These are phyloP conservation scores for Aspergillus bertholletiae DNA, from an alignment of 495 filamentous ascomycete species.

Conservation along the genomic window DNA sequence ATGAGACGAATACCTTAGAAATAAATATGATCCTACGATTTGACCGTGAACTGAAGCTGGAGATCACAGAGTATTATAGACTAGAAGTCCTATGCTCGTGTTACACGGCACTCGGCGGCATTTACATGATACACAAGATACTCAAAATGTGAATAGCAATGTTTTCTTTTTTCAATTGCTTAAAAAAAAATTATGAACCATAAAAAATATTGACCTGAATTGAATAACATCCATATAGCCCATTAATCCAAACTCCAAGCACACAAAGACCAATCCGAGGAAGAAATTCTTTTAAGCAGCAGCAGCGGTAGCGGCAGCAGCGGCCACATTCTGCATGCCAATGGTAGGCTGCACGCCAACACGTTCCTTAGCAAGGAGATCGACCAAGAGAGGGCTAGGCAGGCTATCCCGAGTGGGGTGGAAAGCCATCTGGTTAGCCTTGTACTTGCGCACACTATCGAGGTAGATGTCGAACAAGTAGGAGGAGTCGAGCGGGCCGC, in stretches of 20 bases:
- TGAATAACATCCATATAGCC: not conserved
- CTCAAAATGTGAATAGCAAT: not conserved
- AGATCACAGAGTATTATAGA: no score
- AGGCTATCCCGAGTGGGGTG: conserved; percentile 67
- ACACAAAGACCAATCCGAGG: conserved; percentile 9
- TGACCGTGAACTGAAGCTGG: no score
- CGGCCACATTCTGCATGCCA: conserved; percentile 49
- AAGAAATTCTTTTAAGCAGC: conserved; percentile 17
- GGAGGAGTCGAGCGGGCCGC: conserved; percentile 86
- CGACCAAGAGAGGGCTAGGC: conserved; percentile 81
- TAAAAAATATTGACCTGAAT: conserved; percentile 5
- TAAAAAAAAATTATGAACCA: not conserved
- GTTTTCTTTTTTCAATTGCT: not conserved
- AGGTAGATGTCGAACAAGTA: conserved; percentile 97
- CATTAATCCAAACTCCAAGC: conserved; percentile 14
- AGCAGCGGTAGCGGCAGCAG: conserved; percentile 31
- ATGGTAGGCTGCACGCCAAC: conserved; percentile 78
- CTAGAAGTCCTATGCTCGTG: no score
- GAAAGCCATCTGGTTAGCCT: conserved; percentile 69
- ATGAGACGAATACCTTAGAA: conserved; percentile 5
- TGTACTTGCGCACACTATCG: conserved; percentile 82
- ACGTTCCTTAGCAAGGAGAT: conserved; percentile 88
- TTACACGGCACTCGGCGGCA: no score
- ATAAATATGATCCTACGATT: conserved; percentile 1
- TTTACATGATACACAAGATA: not conserved